Percentiles rank a stretch among this genome's conserved stretches.
These are phyloP conservation scores for Lachnellula cervina DNA, from an alignment of 2,329 filamentous ascomycete genomes.

Conservation along the genomic window DNA sequence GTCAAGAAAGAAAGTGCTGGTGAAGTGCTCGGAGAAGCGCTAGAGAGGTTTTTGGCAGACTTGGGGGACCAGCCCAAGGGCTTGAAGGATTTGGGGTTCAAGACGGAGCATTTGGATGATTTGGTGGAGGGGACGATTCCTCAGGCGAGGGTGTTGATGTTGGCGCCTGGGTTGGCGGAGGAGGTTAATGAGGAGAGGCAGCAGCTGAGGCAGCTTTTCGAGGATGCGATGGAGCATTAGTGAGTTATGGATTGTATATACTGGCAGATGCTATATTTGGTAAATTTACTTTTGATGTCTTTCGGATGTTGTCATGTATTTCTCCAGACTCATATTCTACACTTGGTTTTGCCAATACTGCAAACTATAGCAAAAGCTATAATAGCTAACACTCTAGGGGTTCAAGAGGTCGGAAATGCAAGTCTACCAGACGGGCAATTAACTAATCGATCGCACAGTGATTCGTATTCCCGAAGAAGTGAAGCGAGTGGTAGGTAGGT, in stretches of 20 bases:
- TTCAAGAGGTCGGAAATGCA: not conserved
- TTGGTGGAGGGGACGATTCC: conserved; percentile 94
- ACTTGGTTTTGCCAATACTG: no score
- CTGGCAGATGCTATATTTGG: not conserved
- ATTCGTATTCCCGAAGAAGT: no score
- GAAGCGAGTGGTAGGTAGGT: no score
- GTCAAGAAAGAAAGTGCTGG: conserved; percentile 88
- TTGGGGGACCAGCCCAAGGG: conserved; percentile 89
- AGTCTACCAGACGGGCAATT: no score
- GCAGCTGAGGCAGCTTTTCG: conserved; percentile 65
- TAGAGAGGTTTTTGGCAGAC: conserved; percentile 73
- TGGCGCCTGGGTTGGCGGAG: conserved; percentile 75
- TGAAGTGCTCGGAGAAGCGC: conserved; percentile 77
- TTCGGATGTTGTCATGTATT: no score
- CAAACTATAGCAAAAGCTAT: no score
- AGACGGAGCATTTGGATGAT: conserved; percentile 66
- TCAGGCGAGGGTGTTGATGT: conserved; percentile 82
- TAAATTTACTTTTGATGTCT: not conserved
- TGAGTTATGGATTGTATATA: not conserved
- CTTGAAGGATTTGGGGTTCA: conserved; percentile 78
- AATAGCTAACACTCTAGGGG: no score
- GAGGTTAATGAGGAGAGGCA: conserved; percentile 68
- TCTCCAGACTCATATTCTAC: no score
- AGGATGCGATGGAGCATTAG: conserved; percentile 52
- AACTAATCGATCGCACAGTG: no score